Evolutionary conservation across 495 filamentous ascomycete genomes (phyloP).

Genomic region (Xylaria acuta): DNA sequence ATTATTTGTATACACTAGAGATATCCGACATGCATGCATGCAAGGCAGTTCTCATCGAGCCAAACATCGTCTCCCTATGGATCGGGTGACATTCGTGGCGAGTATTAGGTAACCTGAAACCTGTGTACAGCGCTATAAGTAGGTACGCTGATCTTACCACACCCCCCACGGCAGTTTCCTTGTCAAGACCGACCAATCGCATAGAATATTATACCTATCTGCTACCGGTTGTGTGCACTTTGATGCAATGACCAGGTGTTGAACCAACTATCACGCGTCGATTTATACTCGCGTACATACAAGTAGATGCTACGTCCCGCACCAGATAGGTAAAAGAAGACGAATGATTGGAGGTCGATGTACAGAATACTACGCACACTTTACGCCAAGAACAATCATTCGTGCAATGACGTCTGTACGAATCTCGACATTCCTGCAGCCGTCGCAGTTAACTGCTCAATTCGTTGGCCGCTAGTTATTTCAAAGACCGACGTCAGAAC

Average conservation of each 20-base stretch:
- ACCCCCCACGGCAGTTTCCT: neutral
- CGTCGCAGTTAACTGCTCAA: neutral
- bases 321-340: neutral
- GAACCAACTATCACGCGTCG: neutral
- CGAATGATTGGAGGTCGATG: neutral
- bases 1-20: neutral
- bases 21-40: neutral
- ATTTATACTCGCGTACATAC: neutral
- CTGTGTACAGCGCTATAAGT: neutral
- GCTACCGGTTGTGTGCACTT: neutral
- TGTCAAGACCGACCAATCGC: neutral
- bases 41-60: neutral
- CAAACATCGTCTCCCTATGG: neutral
- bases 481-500: conserved; percentile 33
- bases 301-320: neutral
- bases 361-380: neutral
- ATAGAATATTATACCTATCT: neutral
- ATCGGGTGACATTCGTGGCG: neutral
- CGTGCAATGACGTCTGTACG: neutral
- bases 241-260: neutral
- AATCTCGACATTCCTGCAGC: neutral
- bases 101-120: neutral
- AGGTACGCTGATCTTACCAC: neutral
- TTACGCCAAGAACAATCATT: neutral
- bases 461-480: neutral